Evolutionary conservation across 805 yeast species (phyloP), one percentile per base, ranked within the genome.

Genomic region (Candida parachauliodes): DNA sequence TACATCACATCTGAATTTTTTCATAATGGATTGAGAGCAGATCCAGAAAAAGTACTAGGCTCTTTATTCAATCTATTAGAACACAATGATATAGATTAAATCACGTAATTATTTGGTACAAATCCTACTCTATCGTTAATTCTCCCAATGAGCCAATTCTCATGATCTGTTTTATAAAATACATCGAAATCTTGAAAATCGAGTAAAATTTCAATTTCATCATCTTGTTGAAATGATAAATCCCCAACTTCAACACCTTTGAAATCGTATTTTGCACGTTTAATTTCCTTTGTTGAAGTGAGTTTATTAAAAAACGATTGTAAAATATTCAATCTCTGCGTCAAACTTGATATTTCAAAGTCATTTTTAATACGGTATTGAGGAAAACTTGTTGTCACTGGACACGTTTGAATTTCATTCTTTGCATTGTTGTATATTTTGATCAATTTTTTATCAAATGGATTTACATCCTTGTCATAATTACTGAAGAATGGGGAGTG

Each of bases 21-120:
- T 52, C 80, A 76, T 46, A 68, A 71, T 44, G 81, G 81, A 0
- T 45, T 72, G 11, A 56, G 76, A 20, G 65, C 65, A 0, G 58
- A 64, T 32, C 59, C 76, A 1, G 61, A 57, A 4, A 56, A 47
- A 18, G 66, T 76, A 2, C 45, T 74, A 38, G 65, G 60, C 2
- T 44, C 56, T 2, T 55, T 76, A 32, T 70, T 72, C 50, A 48
- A 41, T 19, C 47, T 74, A 20, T 46, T 73, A 2, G 66, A 32
- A 3, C 8, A 67, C 6, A 43, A 52, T 9, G 79, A 70, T 19
- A 52, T 64, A 15, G 70, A 68, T 43, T 68, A 51, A 39, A 23
- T 11, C n/a, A 56, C 46, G 39, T 49, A 55, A 28, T 49, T 60
- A 31, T 50, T 57, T 3, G 72, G 72, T 8, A 60, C 65, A 43